Base-by-base conservation (phyloP, 805 yeast genomes). In the Zygosaccharomyces lentus region DNA sequence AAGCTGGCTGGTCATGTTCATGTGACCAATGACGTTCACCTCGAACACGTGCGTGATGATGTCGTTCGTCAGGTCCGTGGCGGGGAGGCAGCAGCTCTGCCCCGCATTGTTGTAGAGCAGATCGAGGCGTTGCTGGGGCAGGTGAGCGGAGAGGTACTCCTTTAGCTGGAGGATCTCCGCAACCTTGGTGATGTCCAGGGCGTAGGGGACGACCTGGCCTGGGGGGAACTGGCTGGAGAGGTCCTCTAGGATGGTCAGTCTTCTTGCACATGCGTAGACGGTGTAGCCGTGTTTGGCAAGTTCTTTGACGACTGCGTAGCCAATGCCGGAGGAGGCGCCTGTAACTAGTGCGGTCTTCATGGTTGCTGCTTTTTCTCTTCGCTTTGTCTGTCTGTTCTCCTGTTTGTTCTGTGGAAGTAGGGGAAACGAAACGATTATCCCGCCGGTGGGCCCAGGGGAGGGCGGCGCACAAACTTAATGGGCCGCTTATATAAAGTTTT, bases 61-160 rank as follows among this genome's bases (percentile, higher is more conserved):
- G 9, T 73, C 81, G 58, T 83, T 81, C 2, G 74, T 66, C 2
- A 80, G 84, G 63, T 84, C 93, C 38, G 76, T 51, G 0, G 85
- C 87, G 0, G 93, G 87, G 43, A 80, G 71, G 0, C 86, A 77
- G 56, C 90, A 85, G 16, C 87, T 74, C 54, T 77, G 82, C 13
- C 90, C 90, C 1, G 95, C 95, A 61, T 85, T 86, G 63, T 86
- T 85, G 67, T 72, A 84, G 43, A 85, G 63, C 8, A 82, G 54
- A 55, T 84, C 87, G 46, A 84, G 61, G 41, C 72, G 70, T 1
- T 75, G 76, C 30, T 73, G 77, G 8, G 74, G 69, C 27, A 68
- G 48, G 32, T 74, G 69, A 2, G 56, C 52, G 0, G 54, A 47
- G n/a, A 83, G 69, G 21, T 66, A 65, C 13, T 71, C 56, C 45